phyloP scores from a whole-genome alignment of 2,329 filamentous ascomycete species.

The Stachybotrys elegans region DNA sequence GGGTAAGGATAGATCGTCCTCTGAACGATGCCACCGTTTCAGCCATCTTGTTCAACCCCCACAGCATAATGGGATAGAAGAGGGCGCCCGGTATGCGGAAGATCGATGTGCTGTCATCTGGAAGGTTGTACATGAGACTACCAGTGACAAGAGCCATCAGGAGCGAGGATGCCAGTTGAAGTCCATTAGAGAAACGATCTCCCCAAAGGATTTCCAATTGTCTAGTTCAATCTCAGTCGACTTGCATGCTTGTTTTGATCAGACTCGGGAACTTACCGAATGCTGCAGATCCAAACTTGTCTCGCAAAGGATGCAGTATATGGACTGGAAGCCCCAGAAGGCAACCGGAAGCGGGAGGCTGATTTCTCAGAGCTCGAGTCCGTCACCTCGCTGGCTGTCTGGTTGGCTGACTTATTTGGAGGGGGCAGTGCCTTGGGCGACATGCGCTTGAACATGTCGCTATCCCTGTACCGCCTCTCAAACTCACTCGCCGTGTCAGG shows the following conservation, averaged over 20 bases:
- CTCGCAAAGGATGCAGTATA: not conserved
- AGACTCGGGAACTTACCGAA: not conserved
- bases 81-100: constrained; percentile 34
- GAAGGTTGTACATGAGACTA: constrained; percentile 62
- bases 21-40: constrained; percentile 25
- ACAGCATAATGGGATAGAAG: constrained; percentile 33
- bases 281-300: not conserved
- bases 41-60: constrained; percentile 36
- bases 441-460: constrained; percentile 8
- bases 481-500: constrained; percentile 60
- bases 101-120: constrained; percentile 50
- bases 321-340: not conserved
- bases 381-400: constrained; percentile 34
- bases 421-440: too few species aligned
- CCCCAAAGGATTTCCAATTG: constrained; percentile 26
- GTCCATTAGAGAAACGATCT: constrained; percentile 22
- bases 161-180: constrained; percentile 52
- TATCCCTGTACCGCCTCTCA: constrained; percentile 30
- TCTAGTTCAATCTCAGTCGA: constrained; percentile 9
- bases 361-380: constrained; percentile 29
- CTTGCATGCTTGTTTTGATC: not conserved
- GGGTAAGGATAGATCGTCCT: constrained; percentile 23
- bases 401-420: constrained; percentile 22
- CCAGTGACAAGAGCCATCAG: constrained; percentile 61
- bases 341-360: not conserved